These are phyloP conservation scores for Cryptococcus maquisensis DNA, from an alignment of 1,284 basidiomycete species.

Conservation along the genomic window DNA sequence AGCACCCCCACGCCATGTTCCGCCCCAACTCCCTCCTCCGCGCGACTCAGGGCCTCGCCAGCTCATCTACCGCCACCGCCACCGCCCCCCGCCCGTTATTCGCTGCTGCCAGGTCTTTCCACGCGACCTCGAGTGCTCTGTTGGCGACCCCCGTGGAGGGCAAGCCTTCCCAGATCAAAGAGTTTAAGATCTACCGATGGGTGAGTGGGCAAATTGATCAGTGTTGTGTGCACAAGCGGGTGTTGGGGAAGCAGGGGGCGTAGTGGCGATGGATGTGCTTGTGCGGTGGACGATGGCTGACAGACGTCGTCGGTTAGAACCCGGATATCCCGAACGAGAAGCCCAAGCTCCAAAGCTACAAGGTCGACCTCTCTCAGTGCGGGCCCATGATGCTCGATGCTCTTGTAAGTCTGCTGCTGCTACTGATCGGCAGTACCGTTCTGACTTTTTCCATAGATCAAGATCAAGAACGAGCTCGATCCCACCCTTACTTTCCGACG, in stretches of 20 bases:
- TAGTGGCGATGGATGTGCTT: not conserved
- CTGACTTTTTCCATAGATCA: constrained; percentile 60
- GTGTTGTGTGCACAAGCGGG: not conserved
- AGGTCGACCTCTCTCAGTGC: constrained; percentile 87
- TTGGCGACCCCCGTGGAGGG: constrained; percentile 36
- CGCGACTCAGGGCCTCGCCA: not conserved
- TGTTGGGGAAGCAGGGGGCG: not conserved
- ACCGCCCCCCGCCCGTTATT: constrained; percentile 34
- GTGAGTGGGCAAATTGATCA: constrained; percentile 51
- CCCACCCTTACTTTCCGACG: constrained; percentile 94
- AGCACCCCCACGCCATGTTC: not conserved
- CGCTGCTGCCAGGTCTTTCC: constrained; percentile 26
- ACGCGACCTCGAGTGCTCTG: constrained; percentile 23
- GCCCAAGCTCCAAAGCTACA: constrained; percentile 86
- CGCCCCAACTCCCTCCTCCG: not conserved
- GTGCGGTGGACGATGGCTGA: not conserved
- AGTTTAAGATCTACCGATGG: constrained; percentile 97
- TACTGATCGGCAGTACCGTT: no score
- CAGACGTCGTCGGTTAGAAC: constrained; percentile 58
- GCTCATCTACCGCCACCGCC: constrained; percentile 61
- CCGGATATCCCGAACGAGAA: constrained; percentile 92
- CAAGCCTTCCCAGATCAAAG: constrained; percentile 59
- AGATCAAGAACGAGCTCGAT: constrained; percentile 98
- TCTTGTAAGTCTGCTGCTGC: constrained; percentile 33
- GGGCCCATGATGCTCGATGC: constrained; percentile 85